Conservation (phyloP, 2,329 filamentous ascomycete genomes). For the Hymenoscyphus fraxineus region DNA sequence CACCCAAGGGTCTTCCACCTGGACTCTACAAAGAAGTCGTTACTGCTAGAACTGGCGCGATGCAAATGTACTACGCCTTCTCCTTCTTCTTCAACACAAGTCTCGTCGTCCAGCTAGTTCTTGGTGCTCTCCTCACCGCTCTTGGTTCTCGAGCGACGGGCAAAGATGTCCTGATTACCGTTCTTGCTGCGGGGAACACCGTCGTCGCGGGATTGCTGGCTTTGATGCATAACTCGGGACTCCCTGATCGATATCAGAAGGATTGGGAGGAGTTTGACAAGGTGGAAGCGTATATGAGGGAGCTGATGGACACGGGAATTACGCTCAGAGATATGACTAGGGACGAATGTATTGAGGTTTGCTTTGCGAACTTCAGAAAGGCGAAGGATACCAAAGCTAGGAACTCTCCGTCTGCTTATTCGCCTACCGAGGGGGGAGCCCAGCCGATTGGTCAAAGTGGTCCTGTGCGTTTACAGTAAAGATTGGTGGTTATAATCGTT, state of each 20-base stretch:
- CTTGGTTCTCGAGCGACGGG: slow-evolving; percentile 18
- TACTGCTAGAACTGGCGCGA: slow-evolving; percentile 10
- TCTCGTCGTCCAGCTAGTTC: slow-evolving; percentile 25
- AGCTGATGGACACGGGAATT: slow-evolving; percentile 15
- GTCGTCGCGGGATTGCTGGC: slow-evolving; percentile 16
- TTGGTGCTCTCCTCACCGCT: slow-evolving; percentile 27
- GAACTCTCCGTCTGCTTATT: slow-evolving; percentile 13
- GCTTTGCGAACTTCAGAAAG: slow-evolving; percentile 12
- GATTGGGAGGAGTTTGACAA: slow-evolving; percentile 19
- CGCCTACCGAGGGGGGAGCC: slow-evolving; percentile 8
- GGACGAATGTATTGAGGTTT: slow-evolving; percentile 14
- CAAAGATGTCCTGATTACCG: slow-evolving; percentile 20
- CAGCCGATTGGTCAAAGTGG: background rate
- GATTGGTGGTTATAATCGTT: background rate
- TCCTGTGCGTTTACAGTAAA: background rate
- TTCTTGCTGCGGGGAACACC: slow-evolving; percentile 25
- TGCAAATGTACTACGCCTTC: slow-evolving; percentile 22
- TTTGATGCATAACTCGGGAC: slow-evolving; percentile 16
- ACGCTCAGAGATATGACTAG: slow-evolving; percentile 12
- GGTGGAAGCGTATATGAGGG: slow-evolving; percentile 15
- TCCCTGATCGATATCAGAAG: slow-evolving; percentile 17
- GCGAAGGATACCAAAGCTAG: slow-evolving; percentile 12
- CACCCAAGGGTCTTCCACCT: slow-evolving; percentile 22
- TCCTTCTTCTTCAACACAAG: slow-evolving; percentile 21
- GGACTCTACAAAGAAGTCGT: slow-evolving; percentile 27